Conservation (phyloP, 2,329 filamentous ascomycete genomes). For the Ophiostoma sp. region DNA sequence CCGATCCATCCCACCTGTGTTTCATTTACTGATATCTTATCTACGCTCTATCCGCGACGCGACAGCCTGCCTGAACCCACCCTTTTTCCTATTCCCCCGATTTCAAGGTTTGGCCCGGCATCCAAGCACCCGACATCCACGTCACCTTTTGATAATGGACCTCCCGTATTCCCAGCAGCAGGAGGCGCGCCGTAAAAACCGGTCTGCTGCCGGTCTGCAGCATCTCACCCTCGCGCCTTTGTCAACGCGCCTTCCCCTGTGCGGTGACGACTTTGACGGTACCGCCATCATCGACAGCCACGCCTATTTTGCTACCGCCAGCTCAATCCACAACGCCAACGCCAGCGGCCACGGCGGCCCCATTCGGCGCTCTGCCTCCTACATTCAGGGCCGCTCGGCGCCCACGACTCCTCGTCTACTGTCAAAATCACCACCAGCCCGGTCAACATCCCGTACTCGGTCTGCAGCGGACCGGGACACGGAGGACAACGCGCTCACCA, state of each 20-base stretch:
- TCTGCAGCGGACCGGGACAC: constrained; percentile 31
- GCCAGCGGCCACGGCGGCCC: constrained; percentile 20
- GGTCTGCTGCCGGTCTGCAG: constrained; percentile 54
- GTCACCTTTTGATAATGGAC: constrained; percentile 44
- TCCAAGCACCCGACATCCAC: background rate
- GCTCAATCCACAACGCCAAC: constrained; percentile 31
- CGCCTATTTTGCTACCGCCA: constrained; percentile 30
- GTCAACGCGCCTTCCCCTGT: constrained; percentile 55
- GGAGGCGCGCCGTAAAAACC: constrained; percentile 53
- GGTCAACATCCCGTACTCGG: constrained; percentile 40
- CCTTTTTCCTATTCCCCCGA: background rate
- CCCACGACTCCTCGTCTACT: constrained; percentile 61
- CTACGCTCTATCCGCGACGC: background rate
- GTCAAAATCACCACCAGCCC: constrained; percentile 50
- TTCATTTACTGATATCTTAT: background rate
- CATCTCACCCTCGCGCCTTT: constrained; percentile 60
- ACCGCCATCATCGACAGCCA: constrained; percentile 19
- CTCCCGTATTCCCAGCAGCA: constrained; percentile 57
- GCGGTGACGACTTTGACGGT: constrained; percentile 42
- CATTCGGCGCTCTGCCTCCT: constrained; percentile 43
- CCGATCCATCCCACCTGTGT: background rate
- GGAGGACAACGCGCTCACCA: constrained; percentile 39
- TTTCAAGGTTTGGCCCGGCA: background rate
- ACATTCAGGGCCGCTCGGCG: constrained; percentile 57
- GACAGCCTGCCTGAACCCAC: background rate